Percentiles rank a stretch among this genome's conserved stretches.
These are phyloP conservation scores for Thecaphora frezii DNA, from an alignment of 1,284 basidiomycete species.

Conservation along the genomic window DNA sequence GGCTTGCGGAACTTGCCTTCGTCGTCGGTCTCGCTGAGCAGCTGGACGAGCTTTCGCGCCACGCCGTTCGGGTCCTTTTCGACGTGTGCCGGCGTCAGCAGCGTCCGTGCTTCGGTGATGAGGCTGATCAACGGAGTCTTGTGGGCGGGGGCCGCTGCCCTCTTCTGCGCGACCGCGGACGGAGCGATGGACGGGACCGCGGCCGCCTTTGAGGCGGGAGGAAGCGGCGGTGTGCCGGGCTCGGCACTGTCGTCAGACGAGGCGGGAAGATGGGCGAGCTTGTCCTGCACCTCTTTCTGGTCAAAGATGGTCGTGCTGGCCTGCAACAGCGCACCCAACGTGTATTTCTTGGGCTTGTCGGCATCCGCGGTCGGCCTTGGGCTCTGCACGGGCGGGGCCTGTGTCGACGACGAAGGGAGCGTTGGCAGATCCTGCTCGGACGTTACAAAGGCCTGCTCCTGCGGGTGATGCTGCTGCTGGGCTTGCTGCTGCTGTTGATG, in stretches of 20 bases:
- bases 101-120: constrained; percentile 9
- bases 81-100: constrained; percentile 12
- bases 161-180: neutral
- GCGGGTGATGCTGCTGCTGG: constrained; percentile 3
- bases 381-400: too few species aligned
- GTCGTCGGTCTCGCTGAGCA: constrained; percentile 17
- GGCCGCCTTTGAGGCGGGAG: constrained; percentile 15
- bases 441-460: neutral
- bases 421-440: too few species aligned
- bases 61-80: constrained; percentile 11
- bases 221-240: constrained; percentile 23
- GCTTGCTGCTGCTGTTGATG: constrained; percentile 1
- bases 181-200: neutral
- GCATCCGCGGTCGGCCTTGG: too few species aligned
- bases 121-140: constrained; percentile 2
- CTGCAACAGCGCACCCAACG: too few species aligned
- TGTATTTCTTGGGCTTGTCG: too few species aligned
- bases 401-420: too few species aligned
- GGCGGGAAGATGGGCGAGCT: too few species aligned
- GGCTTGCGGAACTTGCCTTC: constrained; percentile 15
- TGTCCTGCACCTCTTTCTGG: too few species aligned
- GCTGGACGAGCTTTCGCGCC: constrained; percentile 12
- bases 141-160: neutral
- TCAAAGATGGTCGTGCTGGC: too few species aligned
- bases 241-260: constrained; percentile 2